These are phyloP conservation scores for Rutstroemia sp. DNA, from an alignment of 2,329 filamentous ascomycete genomes.

Conservation along the genomic window DNA sequence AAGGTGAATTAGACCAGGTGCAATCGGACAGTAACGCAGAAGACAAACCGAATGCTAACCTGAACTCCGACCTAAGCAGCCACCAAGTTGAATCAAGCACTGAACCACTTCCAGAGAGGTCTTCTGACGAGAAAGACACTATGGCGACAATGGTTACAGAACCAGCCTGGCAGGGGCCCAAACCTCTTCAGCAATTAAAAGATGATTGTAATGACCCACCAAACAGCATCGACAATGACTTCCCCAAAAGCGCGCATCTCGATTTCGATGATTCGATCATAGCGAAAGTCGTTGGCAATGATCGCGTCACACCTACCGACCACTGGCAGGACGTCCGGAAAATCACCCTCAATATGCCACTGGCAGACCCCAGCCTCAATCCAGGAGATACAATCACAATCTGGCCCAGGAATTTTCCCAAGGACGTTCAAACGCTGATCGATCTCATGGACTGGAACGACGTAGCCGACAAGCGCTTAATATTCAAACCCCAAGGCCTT, in stretches of 20 bases:
- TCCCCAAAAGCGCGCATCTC: background rate
- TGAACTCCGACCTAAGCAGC: background rate
- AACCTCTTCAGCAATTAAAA: background rate
- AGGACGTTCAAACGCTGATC: conserved; percentile 74
- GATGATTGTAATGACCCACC: background rate
- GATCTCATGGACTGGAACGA: conserved; percentile 69
- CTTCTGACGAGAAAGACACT: background rate
- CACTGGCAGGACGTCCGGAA: conserved; percentile 96
- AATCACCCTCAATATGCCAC: conserved; percentile 52
- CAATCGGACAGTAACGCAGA: background rate
- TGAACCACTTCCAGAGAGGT: background rate
- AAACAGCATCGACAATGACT: background rate
- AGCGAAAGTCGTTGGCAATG: conserved; percentile 50
- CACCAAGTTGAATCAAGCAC: no score
- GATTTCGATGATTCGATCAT: conserved; percentile 17
- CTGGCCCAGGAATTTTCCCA: conserved; percentile 78
- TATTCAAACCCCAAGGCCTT: conserved; percentile 35
- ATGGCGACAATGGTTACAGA: background rate
- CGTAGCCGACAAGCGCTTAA: conserved; percentile 64
- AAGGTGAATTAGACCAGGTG: no score
- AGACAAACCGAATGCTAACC: background rate
- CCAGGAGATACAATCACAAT: conserved; percentile 79
- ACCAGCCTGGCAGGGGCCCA: background rate
- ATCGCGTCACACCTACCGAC: conserved; percentile 61
- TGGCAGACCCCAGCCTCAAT: conserved; percentile 34